Percentiles rank a stretch among this genome's conserved stretches.
Conservation (phyloP, 2,329 filamentous ascomycete genomes). For the Sclerotinia spermophila region DNA sequence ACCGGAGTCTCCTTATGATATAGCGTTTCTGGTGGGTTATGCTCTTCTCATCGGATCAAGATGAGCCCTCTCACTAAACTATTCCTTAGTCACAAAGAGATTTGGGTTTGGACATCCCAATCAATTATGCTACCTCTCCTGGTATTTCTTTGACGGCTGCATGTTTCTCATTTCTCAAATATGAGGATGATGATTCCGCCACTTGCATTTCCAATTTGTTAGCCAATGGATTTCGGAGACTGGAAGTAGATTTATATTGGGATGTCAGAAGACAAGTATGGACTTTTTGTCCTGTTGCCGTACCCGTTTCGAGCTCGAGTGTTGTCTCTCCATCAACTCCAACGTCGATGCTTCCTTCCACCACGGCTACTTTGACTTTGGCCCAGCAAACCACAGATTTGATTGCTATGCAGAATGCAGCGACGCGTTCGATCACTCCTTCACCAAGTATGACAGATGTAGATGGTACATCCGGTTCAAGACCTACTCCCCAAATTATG, state of each 20-base stretch:
- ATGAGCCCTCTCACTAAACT: conserved; percentile 18
- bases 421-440: neutral
- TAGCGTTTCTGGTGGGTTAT: conserved; percentile 29
- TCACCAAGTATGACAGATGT: neutral
- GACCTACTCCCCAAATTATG: neutral
- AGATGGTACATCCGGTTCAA: neutral
- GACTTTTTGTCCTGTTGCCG: conserved; percentile 56
- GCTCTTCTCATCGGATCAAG: neutral
- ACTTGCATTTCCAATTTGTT: conserved; percentile 62
- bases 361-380: conserved; percentile 10
- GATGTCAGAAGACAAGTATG: conserved; percentile 51
- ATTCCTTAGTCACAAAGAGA: conserved; percentile 54
- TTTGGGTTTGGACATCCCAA: conserved; percentile 54
- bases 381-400: conserved; percentile 4
- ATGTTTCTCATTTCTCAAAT: conserved; percentile 54
- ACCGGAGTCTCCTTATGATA: conserved; percentile 36
- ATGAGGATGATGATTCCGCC: conserved; percentile 47
- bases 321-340: neutral
- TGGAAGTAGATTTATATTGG: conserved; percentile 63
- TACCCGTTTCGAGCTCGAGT: neutral
- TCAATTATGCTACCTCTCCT: conserved; percentile 58
- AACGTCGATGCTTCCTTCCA: conserved; percentile 25
- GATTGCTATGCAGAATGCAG: neutral
- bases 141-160: conserved; percentile 54
- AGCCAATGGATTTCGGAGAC: conserved; percentile 53